A percentile compares a stretch with the other conserved stretches of the same genome.
Conservation (phyloP, 305 asterid genomes). For the Solanum chacoense region DNA sequence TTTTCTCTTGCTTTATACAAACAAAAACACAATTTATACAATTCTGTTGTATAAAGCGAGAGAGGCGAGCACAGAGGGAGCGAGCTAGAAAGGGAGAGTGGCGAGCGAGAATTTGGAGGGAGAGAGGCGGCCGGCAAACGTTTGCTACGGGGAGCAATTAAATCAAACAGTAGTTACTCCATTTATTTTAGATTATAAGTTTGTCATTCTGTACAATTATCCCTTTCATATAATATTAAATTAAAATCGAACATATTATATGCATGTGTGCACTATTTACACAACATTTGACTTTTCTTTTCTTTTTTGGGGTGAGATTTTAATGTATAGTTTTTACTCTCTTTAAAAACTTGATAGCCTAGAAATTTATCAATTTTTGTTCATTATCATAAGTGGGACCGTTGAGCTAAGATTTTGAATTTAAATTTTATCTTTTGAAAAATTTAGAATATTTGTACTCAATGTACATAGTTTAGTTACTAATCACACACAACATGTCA, state of each 20-base stretch:
- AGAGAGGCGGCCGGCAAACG: no score
- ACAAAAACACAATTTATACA: no score
- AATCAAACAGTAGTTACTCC: no score
- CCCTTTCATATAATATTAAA: background rate
- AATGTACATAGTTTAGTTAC: background rate
- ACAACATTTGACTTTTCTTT: background rate
- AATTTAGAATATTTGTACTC: background rate
- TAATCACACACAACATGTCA: background rate
- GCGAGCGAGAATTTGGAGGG: no score
- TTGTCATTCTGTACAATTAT: no score
- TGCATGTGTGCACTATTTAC: background rate
- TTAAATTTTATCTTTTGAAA: background rate
- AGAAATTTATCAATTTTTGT: rapidly evolving
- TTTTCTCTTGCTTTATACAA: no score
- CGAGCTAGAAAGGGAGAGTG: no score
- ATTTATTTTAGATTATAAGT: no score
- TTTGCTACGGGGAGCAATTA: no score
- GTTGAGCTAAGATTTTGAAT: background rate
- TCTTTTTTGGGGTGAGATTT: background rate
- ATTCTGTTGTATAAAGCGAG: no score
- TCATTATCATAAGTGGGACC: rapidly evolving
- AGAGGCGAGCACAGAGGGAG: no score
- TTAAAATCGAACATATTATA: background rate
- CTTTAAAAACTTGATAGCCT: background rate
- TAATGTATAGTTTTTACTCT: background rate